These are phyloP conservation scores for Chenopodium formosanum DNA, from an alignment of 148 eudicot genomes.

Conservation along the genomic window DNA sequence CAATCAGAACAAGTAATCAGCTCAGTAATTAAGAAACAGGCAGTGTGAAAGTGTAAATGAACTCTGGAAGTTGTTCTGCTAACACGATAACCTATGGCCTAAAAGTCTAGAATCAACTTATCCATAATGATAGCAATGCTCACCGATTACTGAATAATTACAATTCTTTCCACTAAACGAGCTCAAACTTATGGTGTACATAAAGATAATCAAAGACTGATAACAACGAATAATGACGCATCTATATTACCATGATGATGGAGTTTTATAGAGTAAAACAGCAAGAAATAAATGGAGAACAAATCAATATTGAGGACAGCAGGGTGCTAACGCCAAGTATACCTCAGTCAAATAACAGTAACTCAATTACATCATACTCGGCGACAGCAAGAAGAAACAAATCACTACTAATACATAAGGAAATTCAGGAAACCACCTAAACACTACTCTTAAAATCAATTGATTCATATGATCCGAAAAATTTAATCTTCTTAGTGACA, in stretches of 20 bases:
- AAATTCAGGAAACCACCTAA: background rate
- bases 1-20: background rate
- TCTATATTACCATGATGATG: background rate
- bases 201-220: background rate
- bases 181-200: background rate
- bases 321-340: background rate
- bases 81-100: background rate
- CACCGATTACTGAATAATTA: background rate
- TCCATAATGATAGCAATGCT: background rate
- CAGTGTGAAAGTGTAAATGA: background rate
- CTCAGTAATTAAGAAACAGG: background rate
- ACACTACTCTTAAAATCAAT: background rate
- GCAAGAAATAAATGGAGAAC: background rate
- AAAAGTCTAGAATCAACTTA: background rate
- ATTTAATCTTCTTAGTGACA: background rate
- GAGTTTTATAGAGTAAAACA: background rate
- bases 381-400: background rate
- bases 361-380: background rate
- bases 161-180: background rate
- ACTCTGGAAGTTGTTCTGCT: background rate
- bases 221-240: background rate
- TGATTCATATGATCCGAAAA: constrained; percentile 1
- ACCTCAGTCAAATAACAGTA: background rate
- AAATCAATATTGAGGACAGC: background rate
- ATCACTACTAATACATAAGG: background rate